Evolutionary conservation across 768 basidiomycete genomes (phyloP), one percentile per base, ranked within the genome.

Genomic region (Pleurotus tuoliensis): DNA sequence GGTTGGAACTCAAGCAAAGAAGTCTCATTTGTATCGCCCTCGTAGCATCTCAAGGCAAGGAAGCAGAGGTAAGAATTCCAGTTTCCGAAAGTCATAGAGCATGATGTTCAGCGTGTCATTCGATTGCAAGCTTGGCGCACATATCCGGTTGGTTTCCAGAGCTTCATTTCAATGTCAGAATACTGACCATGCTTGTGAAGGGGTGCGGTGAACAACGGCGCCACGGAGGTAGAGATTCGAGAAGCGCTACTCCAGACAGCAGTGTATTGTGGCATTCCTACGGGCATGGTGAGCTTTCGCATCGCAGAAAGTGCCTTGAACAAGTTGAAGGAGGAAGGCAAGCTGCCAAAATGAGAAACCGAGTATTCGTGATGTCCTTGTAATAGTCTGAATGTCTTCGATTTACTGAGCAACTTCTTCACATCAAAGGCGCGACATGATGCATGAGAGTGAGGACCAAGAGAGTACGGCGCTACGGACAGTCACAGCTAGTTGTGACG

Each of bases 21-120:
- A 79, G 77, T 56, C 61, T 79, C 54, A 77, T 79, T 51, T 69
- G 71, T 52, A 72, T 79, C 45, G 76, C 77, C 2, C 59, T 79
- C 3, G 66, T 77, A 3, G 76, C 74, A 7, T 69, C 70, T 8
- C 76, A 76, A 59, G 76, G 71, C 3, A 79, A 76, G 58, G 68
- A 73, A 45, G 71, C 71, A 13, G 77, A 78, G 70, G 76, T 76
- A 38, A 38, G 66, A 24, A 18, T 3, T 9, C 3, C 30, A 34
- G 30, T 9, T 11, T 34, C 0, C 9, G 11, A 9, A 9, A 34
- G 7, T 9, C 9, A 2, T 9, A 9, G 30, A 9, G 0, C 30
- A 34, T 34, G 11, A 34, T 9, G 11, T 34, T 11, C 30, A 34
- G 30, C 30, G 9, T 34, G 4, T 11, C 4, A n/a, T n/a, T n/a